Percentiles rank a stretch among this genome's conserved stretches.
Conservation (phyloP, 129 eudicot species). For the Helianthus annuus region HanXRQr2.0-SUNRISE NC_035435.2:83693592-83694091, state of each 20-base stretch:
- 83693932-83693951: not conserved
- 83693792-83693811: not conserved
- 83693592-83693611: too few relatives aligned
- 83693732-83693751: not conserved
- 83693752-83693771: not conserved
- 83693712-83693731: not conserved
- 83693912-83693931: not conserved
- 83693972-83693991: too few relatives aligned
- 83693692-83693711: conserved; percentile 10
- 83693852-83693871: not conserved
- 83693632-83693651: too few relatives aligned
- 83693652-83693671: too few relatives aligned
- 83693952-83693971: too few relatives aligned
- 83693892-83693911: conserved; percentile 1
- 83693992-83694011: too few relatives aligned
- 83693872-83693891: not conserved
- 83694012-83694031: too few relatives aligned
- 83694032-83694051: too few relatives aligned
- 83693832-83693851: not conserved
- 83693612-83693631: too few relatives aligned
- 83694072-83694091: too few relatives aligned
- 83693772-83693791: conserved; percentile 11
- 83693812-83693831: not conserved
- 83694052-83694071: too few relatives aligned
- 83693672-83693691: conserved; percentile 3